Percentiles rank a stretch among this genome's conserved stretches.
phyloP scores from a whole-genome alignment of 306 rosid species.

The Lathyrus tuberosus region DNA sequence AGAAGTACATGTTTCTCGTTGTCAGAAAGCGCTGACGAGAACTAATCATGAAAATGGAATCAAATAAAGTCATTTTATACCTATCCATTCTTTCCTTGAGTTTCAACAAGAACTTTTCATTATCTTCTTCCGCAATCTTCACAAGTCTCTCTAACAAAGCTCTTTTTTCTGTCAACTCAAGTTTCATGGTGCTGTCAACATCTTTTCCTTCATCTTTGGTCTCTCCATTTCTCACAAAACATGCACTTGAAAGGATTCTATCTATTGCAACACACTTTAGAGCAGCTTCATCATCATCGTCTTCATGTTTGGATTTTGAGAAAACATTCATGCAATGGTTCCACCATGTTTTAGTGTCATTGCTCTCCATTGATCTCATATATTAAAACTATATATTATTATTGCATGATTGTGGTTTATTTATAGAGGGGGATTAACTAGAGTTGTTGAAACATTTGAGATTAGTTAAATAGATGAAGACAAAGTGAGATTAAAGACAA shows the following conservation, averaged over 20 bases:
- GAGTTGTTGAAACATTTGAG: neutral
- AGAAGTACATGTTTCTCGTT: too few species aligned
- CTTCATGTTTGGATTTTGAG: slow-evolving; percentile 51
- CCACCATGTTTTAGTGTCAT: slow-evolving; percentile 31
- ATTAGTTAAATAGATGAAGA: slow-evolving; percentile 10
- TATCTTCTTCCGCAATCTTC: slow-evolving; percentile 73
- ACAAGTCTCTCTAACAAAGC: slow-evolving; percentile 65
- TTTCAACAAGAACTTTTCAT: slow-evolving; percentile 40
- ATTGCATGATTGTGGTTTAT: neutral
- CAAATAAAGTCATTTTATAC: slow-evolving; percentile 33
- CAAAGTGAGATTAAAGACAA: neutral
- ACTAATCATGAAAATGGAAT: neutral
- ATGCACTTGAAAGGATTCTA: slow-evolving; percentile 30
- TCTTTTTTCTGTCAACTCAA: slow-evolving; percentile 58
- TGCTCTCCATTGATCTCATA: slow-evolving; percentile 37
- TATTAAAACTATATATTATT: neutral
- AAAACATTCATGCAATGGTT: slow-evolving; percentile 38
- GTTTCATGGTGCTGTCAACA: slow-evolving; percentile 49
- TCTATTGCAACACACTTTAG: slow-evolving; percentile 45
- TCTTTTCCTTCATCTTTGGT: slow-evolving; percentile 61
- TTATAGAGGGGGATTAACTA: neutral
- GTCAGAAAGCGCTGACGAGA: too few species aligned
- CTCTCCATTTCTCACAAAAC: slow-evolving; percentile 49
- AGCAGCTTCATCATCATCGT: slow-evolving; percentile 44
- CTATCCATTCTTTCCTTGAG: slow-evolving; percentile 46